phyloP scores from a whole-genome alignment of 768 basidiomycete genomes.

The Phaeolepiota aurea region DNA sequence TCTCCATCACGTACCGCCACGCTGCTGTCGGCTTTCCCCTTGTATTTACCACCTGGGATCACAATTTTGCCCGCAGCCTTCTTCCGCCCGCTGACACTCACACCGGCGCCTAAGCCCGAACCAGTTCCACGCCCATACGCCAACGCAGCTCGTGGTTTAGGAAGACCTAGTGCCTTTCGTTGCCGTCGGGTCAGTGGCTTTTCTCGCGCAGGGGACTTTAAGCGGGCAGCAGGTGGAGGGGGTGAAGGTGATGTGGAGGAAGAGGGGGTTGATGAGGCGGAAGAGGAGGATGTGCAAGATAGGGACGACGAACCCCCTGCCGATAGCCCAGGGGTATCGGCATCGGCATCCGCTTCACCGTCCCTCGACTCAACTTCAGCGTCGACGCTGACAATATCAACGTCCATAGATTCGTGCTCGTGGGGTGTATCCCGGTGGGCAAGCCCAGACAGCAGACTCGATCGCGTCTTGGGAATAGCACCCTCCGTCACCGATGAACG shows the following conservation, averaged over 20 bases:
- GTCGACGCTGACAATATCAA: constrained; percentile 5
- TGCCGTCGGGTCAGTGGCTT: constrained; percentile 48
- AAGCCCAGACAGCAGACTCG: neutral
- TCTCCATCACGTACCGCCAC: constrained; percentile 11
- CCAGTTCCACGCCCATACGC: constrained; percentile 13
- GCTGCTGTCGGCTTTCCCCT: constrained; percentile 8
- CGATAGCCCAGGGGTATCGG: constrained; percentile 6
- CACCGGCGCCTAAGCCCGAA: constrained; percentile 4
- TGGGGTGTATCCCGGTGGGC: neutral
- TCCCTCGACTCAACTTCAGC: constrained; percentile 3
- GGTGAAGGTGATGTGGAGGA: constrained; percentile 14
- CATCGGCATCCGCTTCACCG: constrained; percentile 11
- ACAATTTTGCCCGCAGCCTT: constrained; percentile 46
- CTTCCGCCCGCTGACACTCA: neutral
- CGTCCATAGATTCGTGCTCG: neutral
- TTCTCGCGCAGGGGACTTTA: constrained; percentile 5
- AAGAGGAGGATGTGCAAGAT: constrained; percentile 6
- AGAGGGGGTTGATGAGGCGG: constrained; percentile 12
- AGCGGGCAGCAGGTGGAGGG: constrained; percentile 10
- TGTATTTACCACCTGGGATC: constrained; percentile 50
- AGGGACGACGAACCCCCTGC: constrained; percentile 5
- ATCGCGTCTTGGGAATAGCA: constrained; percentile 10
- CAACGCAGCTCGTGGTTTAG: constrained; percentile 32
- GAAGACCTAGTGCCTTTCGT: constrained; percentile 49
- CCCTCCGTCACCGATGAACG: constrained; percentile 27